These are phyloP conservation scores for Calonectria hongkongensis DNA, from an alignment of 2,329 filamentous ascomycete species.

Conservation along the genomic window DNA sequence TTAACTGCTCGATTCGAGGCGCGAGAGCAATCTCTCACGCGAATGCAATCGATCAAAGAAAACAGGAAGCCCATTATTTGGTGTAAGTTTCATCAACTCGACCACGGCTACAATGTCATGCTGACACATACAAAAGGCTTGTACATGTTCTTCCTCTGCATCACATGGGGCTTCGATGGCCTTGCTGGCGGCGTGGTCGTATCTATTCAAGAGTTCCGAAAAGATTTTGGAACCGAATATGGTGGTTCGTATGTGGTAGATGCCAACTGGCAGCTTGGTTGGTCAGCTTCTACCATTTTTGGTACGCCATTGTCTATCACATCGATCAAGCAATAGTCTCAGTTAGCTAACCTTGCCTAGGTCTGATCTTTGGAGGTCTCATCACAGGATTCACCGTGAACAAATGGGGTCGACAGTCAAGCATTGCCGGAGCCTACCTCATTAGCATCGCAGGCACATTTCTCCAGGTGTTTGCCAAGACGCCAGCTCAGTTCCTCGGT, in stretches of 20 bases:
- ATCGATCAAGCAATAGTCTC: not conserved
- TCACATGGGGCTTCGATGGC: conserved; percentile 34
- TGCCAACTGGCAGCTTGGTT: conserved; percentile 37
- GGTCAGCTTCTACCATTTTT: conserved; percentile 5
- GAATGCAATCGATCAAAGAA: conserved; percentile 33
- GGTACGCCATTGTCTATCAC: not conserved
- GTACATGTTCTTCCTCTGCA: conserved; percentile 38
- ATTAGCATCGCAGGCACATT: conserved; percentile 30
- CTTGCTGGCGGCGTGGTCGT: conserved; percentile 30
- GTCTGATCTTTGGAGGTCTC: conserved; percentile 24
- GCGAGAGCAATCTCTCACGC: not conserved
- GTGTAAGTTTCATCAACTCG: conserved; percentile 17
- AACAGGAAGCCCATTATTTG: conserved; percentile 24
- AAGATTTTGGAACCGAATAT: conserved; percentile 33
- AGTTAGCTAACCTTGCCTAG: not conserved
- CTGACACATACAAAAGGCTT: conserved; percentile 18
- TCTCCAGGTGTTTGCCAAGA: conserved; percentile 29
- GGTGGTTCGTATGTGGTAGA: conserved; percentile 30
- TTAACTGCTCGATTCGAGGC: conserved; percentile 15
- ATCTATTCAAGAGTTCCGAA: conserved; percentile 32
- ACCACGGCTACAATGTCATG: not conserved
- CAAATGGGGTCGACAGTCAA: conserved; percentile 19
- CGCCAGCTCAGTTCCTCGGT: conserved; percentile 18
- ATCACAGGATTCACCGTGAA: conserved; percentile 25
- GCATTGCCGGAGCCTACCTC: conserved; percentile 15